Conservation (phyloP, 2,329 filamentous ascomycete species). For the Fonsecaea erecta region DNA sequence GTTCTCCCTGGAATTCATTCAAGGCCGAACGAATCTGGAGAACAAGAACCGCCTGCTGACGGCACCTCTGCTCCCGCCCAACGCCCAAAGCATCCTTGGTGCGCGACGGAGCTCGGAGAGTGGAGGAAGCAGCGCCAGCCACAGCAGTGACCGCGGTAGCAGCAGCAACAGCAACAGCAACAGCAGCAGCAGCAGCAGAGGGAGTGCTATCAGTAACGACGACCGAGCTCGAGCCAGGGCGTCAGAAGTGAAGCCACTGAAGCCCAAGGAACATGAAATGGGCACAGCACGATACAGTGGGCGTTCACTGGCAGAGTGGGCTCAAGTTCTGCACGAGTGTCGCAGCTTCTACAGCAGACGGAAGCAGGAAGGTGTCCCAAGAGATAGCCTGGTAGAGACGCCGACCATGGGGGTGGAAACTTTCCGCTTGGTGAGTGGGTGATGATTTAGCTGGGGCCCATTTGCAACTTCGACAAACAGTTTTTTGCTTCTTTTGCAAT, state of each 20-base stretch:
- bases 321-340: constrained; percentile 64
- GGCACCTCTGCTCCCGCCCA: constrained; percentile 61
- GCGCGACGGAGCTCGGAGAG: constrained; percentile 32
- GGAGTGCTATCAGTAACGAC: constrained; percentile 21
- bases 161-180: neutral
- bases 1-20: constrained; percentile 70
- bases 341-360: constrained; percentile 67
- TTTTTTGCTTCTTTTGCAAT: neutral
- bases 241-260: constrained; percentile 32
- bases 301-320: constrained; percentile 68
- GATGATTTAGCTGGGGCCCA: neutral
- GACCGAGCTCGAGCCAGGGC: constrained; percentile 29
- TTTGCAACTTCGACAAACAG: neutral
- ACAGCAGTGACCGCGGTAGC: constrained; percentile 10
- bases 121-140: constrained; percentile 10
- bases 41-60: constrained; percentile 59
- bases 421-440: constrained; percentile 52
- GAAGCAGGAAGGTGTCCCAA: constrained; percentile 65
- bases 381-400: constrained; percentile 63
- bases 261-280: constrained; percentile 41
- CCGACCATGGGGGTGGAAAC: constrained; percentile 66
- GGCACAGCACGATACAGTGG: constrained; percentile 62
- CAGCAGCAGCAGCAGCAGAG: constrained; percentile 3
- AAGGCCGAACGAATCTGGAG: constrained; percentile 54
- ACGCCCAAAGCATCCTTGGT: constrained; percentile 57